A percentile compares a stretch with the other conserved stretches of the same genome.
phyloP scores from a whole-genome alignment of 2,329 filamentous ascomycete genomes.

The Botrytis sinoallii region DNA sequence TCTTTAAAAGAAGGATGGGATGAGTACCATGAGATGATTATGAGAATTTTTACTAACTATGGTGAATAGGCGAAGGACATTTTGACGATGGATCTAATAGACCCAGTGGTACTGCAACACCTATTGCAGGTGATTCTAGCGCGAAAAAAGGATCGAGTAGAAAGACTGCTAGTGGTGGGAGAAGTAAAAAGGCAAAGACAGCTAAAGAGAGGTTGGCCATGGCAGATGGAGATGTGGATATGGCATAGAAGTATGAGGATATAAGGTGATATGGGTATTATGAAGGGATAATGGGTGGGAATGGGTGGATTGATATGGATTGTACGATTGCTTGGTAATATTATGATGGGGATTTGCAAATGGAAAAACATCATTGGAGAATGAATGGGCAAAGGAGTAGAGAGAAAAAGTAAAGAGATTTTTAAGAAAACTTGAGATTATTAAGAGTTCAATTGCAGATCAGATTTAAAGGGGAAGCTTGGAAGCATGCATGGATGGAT shows the following conservation, averaged over 20 bases:
- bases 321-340: slow-evolving; percentile 11
- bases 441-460: not conserved
- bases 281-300: not conserved
- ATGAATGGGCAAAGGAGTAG: not conserved
- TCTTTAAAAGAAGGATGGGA: slow-evolving; percentile 15
- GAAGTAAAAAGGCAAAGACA: slow-evolving; percentile 63
- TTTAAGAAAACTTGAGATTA: not conserved
- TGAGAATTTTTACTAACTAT: slow-evolving; percentile 15
- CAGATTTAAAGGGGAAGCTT: not conserved
- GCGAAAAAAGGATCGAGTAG: slow-evolving; percentile 46
- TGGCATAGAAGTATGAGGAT: slow-evolving; percentile 3
- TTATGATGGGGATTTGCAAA: not conserved
- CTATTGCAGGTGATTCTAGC: slow-evolving; percentile 54
- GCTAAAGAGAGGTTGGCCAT: slow-evolving; percentile 66
- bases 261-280: not conserved
- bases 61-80: slow-evolving; percentile 78
- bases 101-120: slow-evolving; percentile 81
- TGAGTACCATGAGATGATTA: slow-evolving; percentile 1
- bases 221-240: slow-evolving; percentile 54
- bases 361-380: not conserved
- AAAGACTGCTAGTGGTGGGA: slow-evolving; percentile 46
- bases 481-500: not conserved
- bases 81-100: slow-evolving; percentile 86
- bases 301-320: not conserved
- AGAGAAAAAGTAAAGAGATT: not conserved